phyloP scores from a whole-genome alignment of 108 stramenopile species.

The Conticribra guillardii region DNA sequence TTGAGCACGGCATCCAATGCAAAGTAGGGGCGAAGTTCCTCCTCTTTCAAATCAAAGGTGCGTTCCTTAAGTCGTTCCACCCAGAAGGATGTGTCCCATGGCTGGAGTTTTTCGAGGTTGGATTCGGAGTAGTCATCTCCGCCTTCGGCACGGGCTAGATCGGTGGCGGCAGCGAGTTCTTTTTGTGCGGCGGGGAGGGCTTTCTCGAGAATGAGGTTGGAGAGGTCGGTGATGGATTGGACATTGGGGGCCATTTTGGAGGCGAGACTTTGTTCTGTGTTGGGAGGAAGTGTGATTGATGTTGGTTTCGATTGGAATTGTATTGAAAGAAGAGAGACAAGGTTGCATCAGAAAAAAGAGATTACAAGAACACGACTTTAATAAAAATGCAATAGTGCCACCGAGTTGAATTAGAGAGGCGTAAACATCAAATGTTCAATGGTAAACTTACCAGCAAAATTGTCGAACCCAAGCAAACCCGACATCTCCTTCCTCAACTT shows the following conservation, averaged over 20 bases:
- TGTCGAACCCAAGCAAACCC: conserved; percentile 87
- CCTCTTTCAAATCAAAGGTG: conserved; percentile 93
- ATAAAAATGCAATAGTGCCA: too few species aligned
- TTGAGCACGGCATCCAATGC: conserved; percentile 91
- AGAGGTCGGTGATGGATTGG: conserved; percentile 81
- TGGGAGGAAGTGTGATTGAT: not conserved
- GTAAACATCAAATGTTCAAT: not conserved
- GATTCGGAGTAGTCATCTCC: conserved; percentile 79
- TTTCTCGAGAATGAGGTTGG: conserved; percentile 90
- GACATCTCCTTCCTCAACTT: conserved; percentile 83
- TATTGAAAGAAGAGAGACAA: not conserved
- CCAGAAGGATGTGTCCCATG: conserved; percentile 94
- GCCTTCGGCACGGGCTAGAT: conserved; percentile 75
- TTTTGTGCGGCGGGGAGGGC: conserved; percentile 91
- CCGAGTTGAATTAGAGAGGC: too few species aligned
- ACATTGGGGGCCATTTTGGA: conserved; percentile 96
- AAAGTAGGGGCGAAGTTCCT: conserved; percentile 97
- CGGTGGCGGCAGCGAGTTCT: conserved; percentile 89
- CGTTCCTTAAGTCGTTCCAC: conserved; percentile 96
- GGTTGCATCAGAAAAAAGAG: not conserved
- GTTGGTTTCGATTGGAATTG: not conserved
- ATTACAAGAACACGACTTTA: not conserved
- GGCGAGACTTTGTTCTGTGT: conserved; percentile 66
- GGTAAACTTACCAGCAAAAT: conserved; percentile 78
- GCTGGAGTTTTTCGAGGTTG: conserved; percentile 76